Evolutionary conservation across 148 eudicot species (phyloP).

Genomic region (Pharnaceum exiguum): DNA sequence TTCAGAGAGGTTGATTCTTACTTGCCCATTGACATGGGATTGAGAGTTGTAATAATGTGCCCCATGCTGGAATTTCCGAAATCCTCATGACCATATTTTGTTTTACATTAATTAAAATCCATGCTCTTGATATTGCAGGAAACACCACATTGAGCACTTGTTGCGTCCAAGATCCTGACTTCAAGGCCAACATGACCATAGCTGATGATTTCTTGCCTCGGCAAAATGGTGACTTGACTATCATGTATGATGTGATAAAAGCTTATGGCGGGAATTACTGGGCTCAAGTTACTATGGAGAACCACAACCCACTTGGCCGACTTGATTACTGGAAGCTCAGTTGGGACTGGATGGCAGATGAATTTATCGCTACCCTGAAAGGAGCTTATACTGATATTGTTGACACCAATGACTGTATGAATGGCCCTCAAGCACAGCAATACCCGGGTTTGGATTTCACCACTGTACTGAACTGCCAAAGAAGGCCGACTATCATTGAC

Average conservation of each 20-base stretch:
- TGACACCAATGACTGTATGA: conserved; percentile 47
- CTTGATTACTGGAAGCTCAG: conserved; percentile 67
- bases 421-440: conserved; percentile 39
- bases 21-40: too few species aligned
- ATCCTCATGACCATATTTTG: background rate
- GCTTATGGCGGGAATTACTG: conserved; percentile 45
- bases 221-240: conserved; percentile 59
- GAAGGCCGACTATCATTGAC: conserved; percentile 57
- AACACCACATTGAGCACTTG: conserved; percentile 46
- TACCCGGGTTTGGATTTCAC: conserved; percentile 53
- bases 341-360: conserved; percentile 74
- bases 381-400: conserved; percentile 57
- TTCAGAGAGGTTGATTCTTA: too few species aligned
- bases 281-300: conserved; percentile 69
- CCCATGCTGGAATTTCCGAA: background rate
- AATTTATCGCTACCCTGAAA: conserved; percentile 51
- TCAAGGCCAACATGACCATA: conserved; percentile 28
- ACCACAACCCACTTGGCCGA: conserved; percentile 63
- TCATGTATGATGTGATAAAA: conserved; percentile 55
- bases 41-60: background rate
- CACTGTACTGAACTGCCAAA: conserved; percentile 46
- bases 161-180: conserved; percentile 48
- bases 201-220: conserved; percentile 42
- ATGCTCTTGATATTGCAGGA: conserved; percentile 15
- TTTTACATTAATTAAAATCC: background rate